Base-by-base conservation (phyloP, 371 early-diverging fungal genomes). In the Nematocida ausubeli region DNA sequence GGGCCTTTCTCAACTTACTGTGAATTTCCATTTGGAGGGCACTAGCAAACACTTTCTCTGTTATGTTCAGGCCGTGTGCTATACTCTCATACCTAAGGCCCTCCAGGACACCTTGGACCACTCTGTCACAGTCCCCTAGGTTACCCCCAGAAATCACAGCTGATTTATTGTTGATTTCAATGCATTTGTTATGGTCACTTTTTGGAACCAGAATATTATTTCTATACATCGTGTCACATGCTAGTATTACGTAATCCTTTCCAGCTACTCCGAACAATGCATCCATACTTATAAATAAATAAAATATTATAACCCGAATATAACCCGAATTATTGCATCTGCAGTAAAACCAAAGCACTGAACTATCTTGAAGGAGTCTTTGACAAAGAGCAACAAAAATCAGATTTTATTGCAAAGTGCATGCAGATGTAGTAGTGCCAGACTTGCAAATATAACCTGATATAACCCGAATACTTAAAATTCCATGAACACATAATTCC, bases 91-190 rank as follows among this genome's bases (percentile, higher is more conserved):
- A 84, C n/a, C 34, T 56, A 6, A 81, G 34, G 4, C 44, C 39
- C 39, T 84, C 84, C 5, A 68, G 24, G 4, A 81, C 63, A 69
- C 49, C 71, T 9, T 34, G 12, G 16, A 69, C 39, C 3, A 69
- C 66, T 37, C 84, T 73, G 37, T 56, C 73, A 30, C 66, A 69
- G 71, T 84, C 84, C 30, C 82, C 82, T 58, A 81, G 84, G 32
- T 82, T 71, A 34, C 84, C 84, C 5, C 49, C 44, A 22, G 75
- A 70, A 0, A 79, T 49, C 30, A 83, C 63, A 6, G 78, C 67
- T 54, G 70, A 22, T 52, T 68, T 69, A n/a, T 75, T 50, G 37
- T 40, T 62, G 30, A 83, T 55, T 22, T 62, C 49, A 2, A 24
- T 50, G 57, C 68, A 84, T 58, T 81, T 80, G n/a, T 78, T 68